A percentile compares a stretch with the other conserved stretches of the same genome.
These are phyloP conservation scores for Boletus mariae DNA, from an alignment of 1,284 basidiomycete genomes.

Conservation along the genomic window DNA sequence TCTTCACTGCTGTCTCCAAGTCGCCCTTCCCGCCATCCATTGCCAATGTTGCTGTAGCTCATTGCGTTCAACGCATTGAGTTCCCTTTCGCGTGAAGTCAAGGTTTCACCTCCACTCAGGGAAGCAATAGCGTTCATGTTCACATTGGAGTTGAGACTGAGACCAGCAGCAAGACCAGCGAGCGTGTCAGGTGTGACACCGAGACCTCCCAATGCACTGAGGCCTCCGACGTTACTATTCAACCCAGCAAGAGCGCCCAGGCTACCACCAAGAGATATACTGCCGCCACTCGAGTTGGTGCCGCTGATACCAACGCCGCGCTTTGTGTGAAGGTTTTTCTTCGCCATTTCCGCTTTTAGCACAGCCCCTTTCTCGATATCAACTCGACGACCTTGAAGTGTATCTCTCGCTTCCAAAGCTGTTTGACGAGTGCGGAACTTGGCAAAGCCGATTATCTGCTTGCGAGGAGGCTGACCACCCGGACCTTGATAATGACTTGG, in stretches of 20 bases:
- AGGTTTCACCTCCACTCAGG: conserved; percentile 22
- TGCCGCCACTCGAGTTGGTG: conserved; percentile 22
- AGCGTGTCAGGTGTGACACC: conserved; percentile 34
- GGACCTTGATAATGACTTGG: conserved; percentile 34
- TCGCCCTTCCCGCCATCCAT: conserved; percentile 36
- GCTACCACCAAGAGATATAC: conserved; percentile 24
- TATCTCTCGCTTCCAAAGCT: conserved; percentile 85
- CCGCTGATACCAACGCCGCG: conserved; percentile 63
- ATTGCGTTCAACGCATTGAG: conserved; percentile 46
- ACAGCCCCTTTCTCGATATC: conserved; percentile 94
- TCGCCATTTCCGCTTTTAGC: conserved; percentile 98
- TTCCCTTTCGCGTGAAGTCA: conserved; percentile 48
- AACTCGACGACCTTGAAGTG: conserved; percentile 86
- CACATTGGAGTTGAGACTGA: conserved; percentile 28
- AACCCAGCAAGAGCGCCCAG: conserved; percentile 26
- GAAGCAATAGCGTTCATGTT: conserved; percentile 27
- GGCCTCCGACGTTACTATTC: conserved; percentile 26
- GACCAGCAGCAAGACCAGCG: conserved; percentile 29
- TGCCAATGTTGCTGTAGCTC: conserved; percentile 40
- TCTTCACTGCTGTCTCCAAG: conserved; percentile 35
- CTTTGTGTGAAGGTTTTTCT: conserved; percentile 98
- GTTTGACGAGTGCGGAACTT: conserved; percentile 89
- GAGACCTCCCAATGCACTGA: conserved; percentile 30
- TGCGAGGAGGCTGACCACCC: conserved; percentile 58
- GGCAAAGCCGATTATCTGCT: conserved; percentile 98